Evolutionary conservation across 2,329 filamentous ascomycete species (phyloP), one percentile per base, ranked within the genome.

Genomic region (Orbilia brochopaga): DNA sequence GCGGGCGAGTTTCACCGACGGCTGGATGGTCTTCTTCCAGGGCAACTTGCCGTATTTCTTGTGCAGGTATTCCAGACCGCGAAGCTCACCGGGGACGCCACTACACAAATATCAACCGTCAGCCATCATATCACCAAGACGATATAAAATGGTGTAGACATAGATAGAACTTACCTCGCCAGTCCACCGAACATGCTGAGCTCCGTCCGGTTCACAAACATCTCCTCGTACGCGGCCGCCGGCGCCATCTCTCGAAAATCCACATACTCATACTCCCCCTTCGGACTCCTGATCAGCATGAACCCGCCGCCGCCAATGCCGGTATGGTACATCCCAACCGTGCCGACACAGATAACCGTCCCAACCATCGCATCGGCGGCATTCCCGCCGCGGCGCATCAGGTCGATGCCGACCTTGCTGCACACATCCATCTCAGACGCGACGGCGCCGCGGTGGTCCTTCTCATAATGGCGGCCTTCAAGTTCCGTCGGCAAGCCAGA

Each of bases 271-370:
- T 92, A 95, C 17, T 83, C 82, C n/a, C 91, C 91, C 67, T 90
- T 82, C 15, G 85, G 81, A 35, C 86, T 83, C 53, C 90, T 87
- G 3, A 96, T 85, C 3, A 96, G 83, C 84, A 92, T 90, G 80
- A 97, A 97, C 1, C 93, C 93, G 44, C 93, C 93, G 5, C 93
- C 93, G 19, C 90, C 92, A 69, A 97, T 89, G 15, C 93, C 92
- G 44, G 48, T 66, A 32, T 61, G 50, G 19, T 73, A 77, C 79
- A 76, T 77, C 81, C 83, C 88, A 50, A 90, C 84, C 5, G 90
- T 88, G 4, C 90, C 90, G 40, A 92, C 85, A 74, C 90, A 93
- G 56, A 92, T 84, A 6, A 87, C 86, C 0, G 89, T 90, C 30
- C 87, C 89, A 19, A 92, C 87, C 73, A 91, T 80, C 52, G 90